Percentiles rank a stretch among this genome's conserved stretches.
Conservation (phyloP, 2,329 filamentous ascomycete genomes). For the Aspergillus pseudoterreus region DNA sequence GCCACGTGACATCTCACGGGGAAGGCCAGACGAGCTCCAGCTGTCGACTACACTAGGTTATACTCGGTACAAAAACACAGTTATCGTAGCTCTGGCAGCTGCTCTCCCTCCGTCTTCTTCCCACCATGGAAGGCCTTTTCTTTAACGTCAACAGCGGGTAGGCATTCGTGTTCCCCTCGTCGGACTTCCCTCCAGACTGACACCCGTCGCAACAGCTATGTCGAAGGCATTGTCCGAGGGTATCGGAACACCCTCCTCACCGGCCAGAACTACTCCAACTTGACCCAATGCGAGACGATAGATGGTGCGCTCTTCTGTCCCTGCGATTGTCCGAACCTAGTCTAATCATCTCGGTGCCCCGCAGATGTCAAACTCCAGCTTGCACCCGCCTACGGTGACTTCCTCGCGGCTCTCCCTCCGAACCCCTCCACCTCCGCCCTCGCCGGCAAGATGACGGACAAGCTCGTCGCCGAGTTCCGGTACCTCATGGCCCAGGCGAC, state of each 20-base stretch:
- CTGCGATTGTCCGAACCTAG: background rate
- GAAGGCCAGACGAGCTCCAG: conserved; percentile 8
- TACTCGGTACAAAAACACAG: conserved; percentile 7
- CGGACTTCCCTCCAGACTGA: conserved; percentile 15
- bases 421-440: conserved; percentile 96
- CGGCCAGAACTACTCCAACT: conserved; percentile 84
- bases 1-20: conserved; percentile 21
- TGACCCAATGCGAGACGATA: conserved; percentile 96
- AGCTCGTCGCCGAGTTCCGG: conserved; percentile 94
- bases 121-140: conserved; percentile 79
- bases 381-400: conserved; percentile 93
- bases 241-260: conserved; percentile 94
- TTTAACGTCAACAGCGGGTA: conserved; percentile 95
- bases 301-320: conserved; percentile 63
- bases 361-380: conserved; percentile 97
- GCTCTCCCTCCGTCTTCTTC: conserved; percentile 13
- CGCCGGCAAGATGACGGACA: conserved; percentile 93
- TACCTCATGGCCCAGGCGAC: conserved; percentile 93
- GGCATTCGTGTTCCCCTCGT: conserved; percentile 22
- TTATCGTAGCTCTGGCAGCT: conserved; percentile 1
- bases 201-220: conserved; percentile 60
- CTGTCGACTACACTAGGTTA: background rate
- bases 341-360: background rate
- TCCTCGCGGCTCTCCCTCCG: conserved; percentile 86
- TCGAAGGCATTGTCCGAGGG: conserved; percentile 95